A percentile compares a stretch with the other conserved stretches of the same genome.
Conservation (phyloP, 2,329 filamentous ascomycete species). For the Fonsecaea erecta region DNA sequence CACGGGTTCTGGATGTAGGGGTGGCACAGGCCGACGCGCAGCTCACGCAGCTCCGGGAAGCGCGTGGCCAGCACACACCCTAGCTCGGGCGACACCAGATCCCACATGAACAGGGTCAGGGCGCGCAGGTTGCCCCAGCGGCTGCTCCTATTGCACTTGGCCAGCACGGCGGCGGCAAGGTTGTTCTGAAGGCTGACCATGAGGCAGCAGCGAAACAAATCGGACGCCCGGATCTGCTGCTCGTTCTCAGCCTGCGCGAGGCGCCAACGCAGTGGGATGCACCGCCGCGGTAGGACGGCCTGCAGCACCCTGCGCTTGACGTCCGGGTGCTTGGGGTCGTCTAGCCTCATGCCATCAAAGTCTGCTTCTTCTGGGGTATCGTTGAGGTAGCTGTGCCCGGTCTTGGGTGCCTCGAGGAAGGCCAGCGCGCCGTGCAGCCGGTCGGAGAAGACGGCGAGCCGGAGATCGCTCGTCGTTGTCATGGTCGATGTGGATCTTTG, state of each 20-base stretch:
- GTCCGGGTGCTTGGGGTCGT: not conserved
- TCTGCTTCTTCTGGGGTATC: slow-evolving; percentile 5
- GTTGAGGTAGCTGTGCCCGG: not conserved
- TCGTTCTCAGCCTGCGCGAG: too few species aligned
- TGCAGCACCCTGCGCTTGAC: not conserved
- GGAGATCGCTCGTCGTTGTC: slow-evolving; percentile 41
- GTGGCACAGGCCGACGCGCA: slow-evolving; percentile 45
- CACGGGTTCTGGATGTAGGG: slow-evolving; percentile 42
- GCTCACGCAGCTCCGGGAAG: slow-evolving; percentile 41
- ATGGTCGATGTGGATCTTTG: too few species aligned
- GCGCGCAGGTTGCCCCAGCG: slow-evolving; percentile 27
- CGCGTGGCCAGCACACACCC: slow-evolving; percentile 41
- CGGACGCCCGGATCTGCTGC: slow-evolving; percentile 7
- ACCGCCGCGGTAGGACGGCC: not conserved
- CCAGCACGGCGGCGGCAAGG: slow-evolving; percentile 23
- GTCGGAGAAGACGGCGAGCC: slow-evolving; percentile 43
- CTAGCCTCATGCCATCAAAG: slow-evolving; percentile 3
- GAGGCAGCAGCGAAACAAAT: too few species aligned
- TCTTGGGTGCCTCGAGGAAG: slow-evolving; percentile 39
- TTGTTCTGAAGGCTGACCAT: slow-evolving; percentile 35
- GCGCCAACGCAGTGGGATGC: too few species aligned
- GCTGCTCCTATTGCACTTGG: too few species aligned
- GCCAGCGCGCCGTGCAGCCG: slow-evolving; percentile 43
- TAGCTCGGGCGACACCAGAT: slow-evolving; percentile 41
- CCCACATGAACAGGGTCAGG: slow-evolving; percentile 37